phyloP scores from a whole-genome alignment of 345 rosid species.

The Psidium friedrichsthalianum region DNA sequence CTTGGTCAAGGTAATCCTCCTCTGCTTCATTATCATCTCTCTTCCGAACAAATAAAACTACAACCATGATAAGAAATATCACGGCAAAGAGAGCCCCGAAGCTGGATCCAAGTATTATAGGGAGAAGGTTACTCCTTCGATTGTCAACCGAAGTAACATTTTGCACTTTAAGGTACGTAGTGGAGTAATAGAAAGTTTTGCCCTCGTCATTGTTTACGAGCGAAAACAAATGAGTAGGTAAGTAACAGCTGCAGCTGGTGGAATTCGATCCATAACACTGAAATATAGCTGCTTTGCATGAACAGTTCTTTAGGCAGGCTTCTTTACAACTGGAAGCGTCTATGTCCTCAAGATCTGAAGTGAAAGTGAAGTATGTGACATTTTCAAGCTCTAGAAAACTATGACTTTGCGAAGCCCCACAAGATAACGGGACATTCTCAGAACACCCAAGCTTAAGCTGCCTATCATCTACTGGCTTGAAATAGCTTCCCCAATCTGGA shows the following conservation, averaged over 20 bases:
- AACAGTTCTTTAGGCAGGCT: slow-evolving; percentile 10
- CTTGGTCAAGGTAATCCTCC: not conserved
- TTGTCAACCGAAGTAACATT: not conserved
- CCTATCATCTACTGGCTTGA: not conserved
- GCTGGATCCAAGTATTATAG: not conserved
- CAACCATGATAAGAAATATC: not conserved
- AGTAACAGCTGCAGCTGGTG: not conserved
- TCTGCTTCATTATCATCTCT: not conserved
- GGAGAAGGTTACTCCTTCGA: not conserved
- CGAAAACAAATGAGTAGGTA: slow-evolving; percentile 2
- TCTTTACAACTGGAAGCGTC: slow-evolving; percentile 3
- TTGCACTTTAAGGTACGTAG: slow-evolving; percentile 3
- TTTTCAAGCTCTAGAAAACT: not conserved
- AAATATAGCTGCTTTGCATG: slow-evolving; percentile 21
- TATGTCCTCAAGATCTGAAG: not conserved
- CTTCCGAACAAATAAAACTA: not conserved
- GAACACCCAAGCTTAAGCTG: not conserved
- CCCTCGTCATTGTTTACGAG: not conserved
- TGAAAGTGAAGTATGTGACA: not conserved
- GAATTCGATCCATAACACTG: no score
- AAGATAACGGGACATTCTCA: not conserved
- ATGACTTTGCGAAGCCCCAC: not conserved
- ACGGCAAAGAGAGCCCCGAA: not conserved
- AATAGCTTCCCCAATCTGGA: not conserved
- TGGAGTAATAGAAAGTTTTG: not conserved